Conservation (phyloP, 2,329 filamentous ascomycete species). For the Xylaria digitata region DNA sequence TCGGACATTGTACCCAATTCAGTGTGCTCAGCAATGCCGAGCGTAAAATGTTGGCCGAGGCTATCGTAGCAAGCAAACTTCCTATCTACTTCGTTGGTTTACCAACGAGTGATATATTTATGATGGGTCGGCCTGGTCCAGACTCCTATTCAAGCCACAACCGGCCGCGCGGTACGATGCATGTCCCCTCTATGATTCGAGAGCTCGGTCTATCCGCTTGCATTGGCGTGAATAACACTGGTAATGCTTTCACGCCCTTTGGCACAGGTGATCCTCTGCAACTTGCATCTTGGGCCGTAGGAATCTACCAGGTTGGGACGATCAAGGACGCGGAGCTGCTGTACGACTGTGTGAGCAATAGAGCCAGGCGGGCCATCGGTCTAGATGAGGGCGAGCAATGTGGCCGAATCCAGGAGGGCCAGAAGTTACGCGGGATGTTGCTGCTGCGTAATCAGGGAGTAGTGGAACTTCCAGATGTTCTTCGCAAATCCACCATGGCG, state of each 20-base stretch:
- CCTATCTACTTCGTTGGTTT: conserved; percentile 75
- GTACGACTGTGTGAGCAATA: conserved; percentile 56
- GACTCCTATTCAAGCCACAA: conserved; percentile 38
- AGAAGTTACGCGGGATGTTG: conserved; percentile 44
- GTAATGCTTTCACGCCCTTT: conserved; percentile 79
- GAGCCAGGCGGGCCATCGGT: conserved; percentile 53
- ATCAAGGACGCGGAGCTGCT: conserved; percentile 67
- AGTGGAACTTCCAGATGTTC: conserved; percentile 41
- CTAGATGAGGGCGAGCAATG: conserved; percentile 31
- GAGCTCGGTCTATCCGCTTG: conserved; percentile 68
- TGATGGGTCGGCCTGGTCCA: conserved; percentile 67
- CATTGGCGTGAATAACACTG: conserved; percentile 77
- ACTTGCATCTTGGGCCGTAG: conserved; percentile 71
- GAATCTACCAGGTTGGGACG: conserved; percentile 75
- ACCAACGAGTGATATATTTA: conserved; percentile 77
- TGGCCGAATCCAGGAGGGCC: conserved; percentile 37
- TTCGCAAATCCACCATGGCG: conserved; percentile 30
- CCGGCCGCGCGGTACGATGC: conserved; percentile 68
- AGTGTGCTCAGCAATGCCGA: conserved; percentile 64
- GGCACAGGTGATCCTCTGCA: conserved; percentile 74
- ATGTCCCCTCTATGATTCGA: conserved; percentile 69
- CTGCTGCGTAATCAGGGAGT: conserved; percentile 44
- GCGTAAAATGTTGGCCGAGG: conserved; percentile 60
- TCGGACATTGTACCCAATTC: conserved; percentile 77
- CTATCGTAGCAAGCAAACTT: conserved; percentile 60